Conservation (phyloP, 2,329 filamentous ascomycete genomes). For the Phaeoacremonium minimum region DNA sequence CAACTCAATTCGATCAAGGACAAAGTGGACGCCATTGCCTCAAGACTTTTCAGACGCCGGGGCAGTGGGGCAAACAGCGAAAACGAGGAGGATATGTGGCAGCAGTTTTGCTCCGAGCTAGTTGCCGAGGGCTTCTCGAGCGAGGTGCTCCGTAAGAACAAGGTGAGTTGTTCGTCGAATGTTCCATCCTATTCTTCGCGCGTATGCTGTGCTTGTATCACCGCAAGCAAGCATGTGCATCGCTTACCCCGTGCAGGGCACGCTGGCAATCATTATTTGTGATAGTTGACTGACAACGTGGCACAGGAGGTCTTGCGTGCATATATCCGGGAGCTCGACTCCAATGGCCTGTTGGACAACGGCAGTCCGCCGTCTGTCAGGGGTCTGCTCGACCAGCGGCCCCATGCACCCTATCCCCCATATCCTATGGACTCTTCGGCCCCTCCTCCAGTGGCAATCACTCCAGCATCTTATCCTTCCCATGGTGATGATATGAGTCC, state of each 20-base stretch:
- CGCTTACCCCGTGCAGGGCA: no score
- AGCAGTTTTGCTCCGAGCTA: constrained; percentile 53
- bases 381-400: constrained; percentile 45
- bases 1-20: constrained; percentile 52
- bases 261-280: no score
- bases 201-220: constrained; percentile 3
- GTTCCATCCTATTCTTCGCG: not conserved
- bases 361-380: constrained; percentile 45
- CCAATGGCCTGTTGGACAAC: constrained; percentile 36
- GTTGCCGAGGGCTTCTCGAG: constrained; percentile 54
- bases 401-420: no score
- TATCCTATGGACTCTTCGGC: no score
- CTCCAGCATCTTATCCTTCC: constrained; percentile 13
- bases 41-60: constrained; percentile 40
- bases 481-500: constrained; percentile 16
- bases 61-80: constrained; percentile 29
- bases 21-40: constrained; percentile 55
- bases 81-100: constrained; percentile 52
- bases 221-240: constrained; percentile 11
- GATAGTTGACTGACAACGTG: no score
- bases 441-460: constrained; percentile 11
- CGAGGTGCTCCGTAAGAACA: constrained; percentile 50
- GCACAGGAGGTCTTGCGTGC: constrained; percentile 52
- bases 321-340: constrained; percentile 57
- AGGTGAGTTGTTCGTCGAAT: constrained; percentile 33